Evolutionary conservation across 2,329 filamentous ascomycete species (phyloP).

Genomic region (Davidsoniella virescens): DNA sequence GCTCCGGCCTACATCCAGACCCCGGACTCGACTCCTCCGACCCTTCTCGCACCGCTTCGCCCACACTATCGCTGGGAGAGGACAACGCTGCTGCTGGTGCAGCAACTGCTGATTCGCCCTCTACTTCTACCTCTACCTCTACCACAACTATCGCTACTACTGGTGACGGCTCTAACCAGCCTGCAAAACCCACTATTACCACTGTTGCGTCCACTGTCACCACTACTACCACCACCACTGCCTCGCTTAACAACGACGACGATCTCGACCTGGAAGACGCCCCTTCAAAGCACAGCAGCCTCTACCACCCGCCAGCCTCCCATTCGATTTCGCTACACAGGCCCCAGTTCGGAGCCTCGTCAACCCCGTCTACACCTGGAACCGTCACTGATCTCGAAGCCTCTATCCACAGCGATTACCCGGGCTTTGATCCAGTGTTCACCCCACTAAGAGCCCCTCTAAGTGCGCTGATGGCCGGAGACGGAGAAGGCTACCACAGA

Average conservation of each 20-base stretch:
- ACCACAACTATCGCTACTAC: not conserved
- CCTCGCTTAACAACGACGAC: conserved; percentile 16
- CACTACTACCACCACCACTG: not conserved
- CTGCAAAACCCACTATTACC: not conserved
- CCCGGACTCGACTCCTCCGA: conserved; percentile 24
- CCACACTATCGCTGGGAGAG: conserved; percentile 27
- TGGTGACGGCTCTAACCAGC: no score
- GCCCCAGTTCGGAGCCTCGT: conserved; percentile 29
- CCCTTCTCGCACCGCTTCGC: conserved; percentile 20
- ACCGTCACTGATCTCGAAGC: conserved; percentile 39
- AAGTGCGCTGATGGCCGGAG: conserved; percentile 23
- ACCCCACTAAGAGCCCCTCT: conserved; percentile 21
- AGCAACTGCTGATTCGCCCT: not conserved
- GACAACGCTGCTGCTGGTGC: conserved; percentile 9
- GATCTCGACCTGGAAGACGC: conserved; percentile 32
- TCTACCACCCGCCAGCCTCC: conserved; percentile 10
- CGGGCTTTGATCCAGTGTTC: conserved; percentile 2
- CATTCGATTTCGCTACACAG: conserved; percentile 23
- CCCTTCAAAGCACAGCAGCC: conserved; percentile 26
- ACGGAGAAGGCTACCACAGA: conserved; percentile 39
- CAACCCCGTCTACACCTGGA: conserved; percentile 41
- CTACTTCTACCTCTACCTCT: not conserved
- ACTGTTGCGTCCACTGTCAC: not conserved
- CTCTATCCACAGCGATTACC: conserved; percentile 35
- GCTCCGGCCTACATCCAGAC: conserved; percentile 12